Percentiles rank a stretch among this genome's conserved stretches.
Evolutionary conservation across 495 filamentous ascomycete genomes (phyloP).

Genomic region (Parachaetomium inaequale): DNA sequence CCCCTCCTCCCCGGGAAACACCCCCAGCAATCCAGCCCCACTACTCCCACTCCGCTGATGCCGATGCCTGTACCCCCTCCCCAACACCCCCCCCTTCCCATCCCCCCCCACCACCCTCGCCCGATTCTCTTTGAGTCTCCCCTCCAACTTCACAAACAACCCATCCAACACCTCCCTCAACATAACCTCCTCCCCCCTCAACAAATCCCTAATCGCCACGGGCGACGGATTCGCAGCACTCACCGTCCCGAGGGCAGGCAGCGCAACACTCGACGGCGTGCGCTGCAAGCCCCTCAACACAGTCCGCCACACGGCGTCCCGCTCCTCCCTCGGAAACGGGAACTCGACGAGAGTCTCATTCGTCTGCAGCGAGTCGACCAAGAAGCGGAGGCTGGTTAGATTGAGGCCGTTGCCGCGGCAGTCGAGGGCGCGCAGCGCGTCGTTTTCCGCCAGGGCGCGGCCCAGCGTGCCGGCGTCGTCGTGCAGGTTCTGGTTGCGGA

Average conservation of each 20-base stretch:
- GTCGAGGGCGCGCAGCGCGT: constrained; percentile 31
- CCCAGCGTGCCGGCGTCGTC: constrained; percentile 51
- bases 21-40: not conserved
- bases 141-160: not conserved
- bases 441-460: constrained; percentile 35
- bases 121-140: not conserved
- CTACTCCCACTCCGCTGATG: constrained; percentile 9
- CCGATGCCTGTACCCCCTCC: not conserved
- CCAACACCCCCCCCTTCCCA: not conserved
- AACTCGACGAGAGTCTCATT: constrained; percentile 30
- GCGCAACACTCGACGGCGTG: not conserved
- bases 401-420: constrained; percentile 45
- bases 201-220: not conserved
- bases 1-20: constrained; percentile 2
- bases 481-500: constrained; percentile 58
- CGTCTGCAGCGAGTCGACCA: constrained; percentile 29
- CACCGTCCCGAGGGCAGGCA: not conserved
- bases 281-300: constrained; percentile 23
- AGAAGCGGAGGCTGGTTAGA: constrained; percentile 33
- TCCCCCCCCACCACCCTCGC: not conserved
- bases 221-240: not conserved
- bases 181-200: constrained; percentile 3
- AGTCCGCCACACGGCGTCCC: constrained; percentile 26
- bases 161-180: constrained; percentile 8
- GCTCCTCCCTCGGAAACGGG: constrained; percentile 24